phyloP scores from a whole-genome alignment of 495 filamentous ascomycete genomes.

The Sporormia fimetaria region DNA sequence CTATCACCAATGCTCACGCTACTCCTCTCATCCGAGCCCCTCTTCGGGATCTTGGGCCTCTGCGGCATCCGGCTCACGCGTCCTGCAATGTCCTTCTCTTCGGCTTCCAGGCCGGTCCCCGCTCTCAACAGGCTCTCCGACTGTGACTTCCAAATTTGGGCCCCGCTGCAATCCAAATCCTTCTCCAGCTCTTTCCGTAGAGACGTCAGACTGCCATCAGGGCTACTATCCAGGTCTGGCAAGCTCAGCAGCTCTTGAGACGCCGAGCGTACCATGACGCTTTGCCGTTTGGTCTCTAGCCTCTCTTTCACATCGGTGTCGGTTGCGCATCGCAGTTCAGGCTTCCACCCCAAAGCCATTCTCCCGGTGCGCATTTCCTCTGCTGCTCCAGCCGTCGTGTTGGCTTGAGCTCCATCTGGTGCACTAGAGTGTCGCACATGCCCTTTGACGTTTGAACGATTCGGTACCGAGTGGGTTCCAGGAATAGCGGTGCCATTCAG shows the following conservation, averaged over 20 bases:
- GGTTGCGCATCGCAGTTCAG: slow-evolving; percentile 2
- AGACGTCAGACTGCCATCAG: slow-evolving; percentile 2
- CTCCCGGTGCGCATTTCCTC: background rate
- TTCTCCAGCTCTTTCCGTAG: background rate
- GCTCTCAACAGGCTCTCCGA: slow-evolving; percentile 6
- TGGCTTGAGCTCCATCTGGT: no score
- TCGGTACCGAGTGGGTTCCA: background rate
- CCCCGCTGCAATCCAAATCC: slow-evolving; percentile 7
- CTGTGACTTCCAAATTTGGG: slow-evolving; percentile 6
- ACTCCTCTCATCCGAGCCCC: no score
- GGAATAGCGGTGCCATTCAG: slow-evolving; percentile 9
- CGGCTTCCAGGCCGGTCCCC: background rate
- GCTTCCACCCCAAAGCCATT: slow-evolving; percentile 16
- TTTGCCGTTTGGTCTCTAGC: background rate
- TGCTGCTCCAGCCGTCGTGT: no score
- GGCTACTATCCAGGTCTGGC: slow-evolving; percentile 12
- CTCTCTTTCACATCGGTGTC: no score
- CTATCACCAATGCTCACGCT: no score
- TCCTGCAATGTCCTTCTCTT: background rate
- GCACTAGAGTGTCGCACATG: slow-evolving; percentile 13
- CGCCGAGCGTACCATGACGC: background rate
- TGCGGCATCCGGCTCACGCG: background rate
- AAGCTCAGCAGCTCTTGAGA: slow-evolving; percentile 11
- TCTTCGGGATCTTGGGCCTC: no score
- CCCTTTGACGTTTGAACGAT: background rate